Percentiles rank a stretch among this genome's conserved stretches.
These are phyloP conservation scores for Camptophora hylomeconis DNA, from an alignment of 2,329 filamentous ascomycete species.

Conservation along the genomic window DNA sequence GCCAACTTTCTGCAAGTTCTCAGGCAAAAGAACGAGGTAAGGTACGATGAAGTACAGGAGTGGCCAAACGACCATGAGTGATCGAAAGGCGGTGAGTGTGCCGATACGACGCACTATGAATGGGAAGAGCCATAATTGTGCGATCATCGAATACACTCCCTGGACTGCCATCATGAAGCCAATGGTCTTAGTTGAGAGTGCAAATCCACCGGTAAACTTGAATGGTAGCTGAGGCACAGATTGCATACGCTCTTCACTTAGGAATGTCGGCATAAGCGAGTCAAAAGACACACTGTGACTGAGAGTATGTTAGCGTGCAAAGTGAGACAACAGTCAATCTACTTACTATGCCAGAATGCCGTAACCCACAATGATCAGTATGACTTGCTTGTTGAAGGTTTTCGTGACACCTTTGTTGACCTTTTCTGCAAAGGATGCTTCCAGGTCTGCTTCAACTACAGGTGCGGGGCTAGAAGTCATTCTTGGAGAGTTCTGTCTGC, in stretches of 20 bases:
- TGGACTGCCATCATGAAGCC: constrained; percentile 81
- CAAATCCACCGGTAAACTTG: constrained; percentile 79
- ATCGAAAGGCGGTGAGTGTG: constrained; percentile 66
- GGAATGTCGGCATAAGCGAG: constrained; percentile 80
- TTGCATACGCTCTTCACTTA: constrained; percentile 46
- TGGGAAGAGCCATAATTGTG: constrained; percentile 75
- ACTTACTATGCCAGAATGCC: constrained; percentile 78
- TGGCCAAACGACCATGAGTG: constrained; percentile 73
- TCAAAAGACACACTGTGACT: constrained; percentile 97
- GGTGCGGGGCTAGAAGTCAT: constrained; percentile 24
- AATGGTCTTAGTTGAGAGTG: constrained; percentile 67
- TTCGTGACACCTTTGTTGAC: constrained; percentile 34
- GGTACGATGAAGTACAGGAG: constrained; percentile 76
- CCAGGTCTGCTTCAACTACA: constrained; percentile 26
- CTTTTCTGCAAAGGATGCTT: constrained; percentile 28
- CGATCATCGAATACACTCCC: constrained; percentile 77
- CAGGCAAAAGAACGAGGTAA: constrained; percentile 75
- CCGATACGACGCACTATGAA: constrained; percentile 63
- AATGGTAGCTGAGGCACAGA: constrained; percentile 55
- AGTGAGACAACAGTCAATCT: too few relatives aligned
- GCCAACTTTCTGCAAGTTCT: constrained; percentile 55
- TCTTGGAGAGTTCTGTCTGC: constrained; percentile 41
- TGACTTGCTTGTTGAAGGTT: constrained; percentile 72
- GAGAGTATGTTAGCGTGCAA: constrained; percentile 19
- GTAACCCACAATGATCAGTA: constrained; percentile 49